Percentiles rank a stretch among this genome's conserved stretches.
These are phyloP conservation scores for Wallacemonas rigidus DNA, from an alignment of 208 protist species.

Conservation along the genomic window DNA sequence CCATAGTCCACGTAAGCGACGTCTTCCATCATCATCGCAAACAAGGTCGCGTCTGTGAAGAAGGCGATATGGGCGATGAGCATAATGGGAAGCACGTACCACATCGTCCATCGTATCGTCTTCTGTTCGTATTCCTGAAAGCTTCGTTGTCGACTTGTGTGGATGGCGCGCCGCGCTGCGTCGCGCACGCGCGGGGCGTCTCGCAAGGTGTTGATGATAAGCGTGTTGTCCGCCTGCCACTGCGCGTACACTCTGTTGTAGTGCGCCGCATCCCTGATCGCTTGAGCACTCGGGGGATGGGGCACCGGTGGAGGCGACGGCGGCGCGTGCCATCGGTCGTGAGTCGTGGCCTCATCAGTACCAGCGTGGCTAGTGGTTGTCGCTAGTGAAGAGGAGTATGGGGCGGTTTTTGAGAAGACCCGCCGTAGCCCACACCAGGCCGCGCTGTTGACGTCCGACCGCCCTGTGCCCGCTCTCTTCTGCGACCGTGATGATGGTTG, in stretches of 20 bases:
- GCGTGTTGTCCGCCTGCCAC: conserved; percentile 3
- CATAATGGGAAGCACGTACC: conserved; percentile 8
- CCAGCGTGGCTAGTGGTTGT: background rate
- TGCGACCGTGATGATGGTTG: background rate
- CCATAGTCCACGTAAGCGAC: conserved; percentile 15
- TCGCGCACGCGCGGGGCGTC: background rate
- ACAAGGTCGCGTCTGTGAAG: conserved; percentile 9
- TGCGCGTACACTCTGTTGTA: background rate
- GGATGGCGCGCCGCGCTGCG: background rate
- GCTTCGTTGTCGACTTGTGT: background rate
- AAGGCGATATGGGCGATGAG: conserved; percentile 11
- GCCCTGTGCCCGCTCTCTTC: background rate
- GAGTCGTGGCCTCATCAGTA: too few species aligned
- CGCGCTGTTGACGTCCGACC: background rate
- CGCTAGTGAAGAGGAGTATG: background rate
- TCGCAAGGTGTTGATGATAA: background rate
- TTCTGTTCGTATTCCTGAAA: background rate
- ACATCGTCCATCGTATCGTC: conserved; percentile 9
- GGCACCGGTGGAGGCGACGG: background rate
- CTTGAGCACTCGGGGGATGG: background rate
- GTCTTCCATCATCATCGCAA: background rate
- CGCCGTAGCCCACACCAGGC: conserved; percentile 1
- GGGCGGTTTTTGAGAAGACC: background rate
- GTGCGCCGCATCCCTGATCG: background rate
- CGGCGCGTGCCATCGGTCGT: too few species aligned